A percentile compares a stretch with the other conserved stretches of the same genome.
Evolutionary conservation across 1,139 yeast genomes (phyloP).

Genomic region (Diutina ranongensis): DNA sequence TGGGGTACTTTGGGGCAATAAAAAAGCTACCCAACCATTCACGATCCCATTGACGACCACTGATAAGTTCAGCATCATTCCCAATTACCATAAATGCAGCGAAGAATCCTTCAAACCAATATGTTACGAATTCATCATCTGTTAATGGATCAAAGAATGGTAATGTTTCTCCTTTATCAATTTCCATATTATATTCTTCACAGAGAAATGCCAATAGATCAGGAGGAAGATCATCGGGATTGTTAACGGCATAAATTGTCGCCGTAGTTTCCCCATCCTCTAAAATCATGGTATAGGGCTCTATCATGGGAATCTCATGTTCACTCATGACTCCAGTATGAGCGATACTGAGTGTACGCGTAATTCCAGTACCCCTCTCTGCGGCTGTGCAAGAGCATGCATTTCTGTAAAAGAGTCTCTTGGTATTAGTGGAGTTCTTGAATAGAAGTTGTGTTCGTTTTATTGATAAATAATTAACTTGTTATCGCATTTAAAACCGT

Average conservation of each 20-base stretch:
- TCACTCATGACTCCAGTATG: background rate
- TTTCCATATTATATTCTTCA: slow-evolving; percentile 90
- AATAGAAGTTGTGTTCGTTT: too few species aligned
- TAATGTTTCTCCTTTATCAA: slow-evolving; percentile 78
- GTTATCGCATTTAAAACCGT: too few species aligned
- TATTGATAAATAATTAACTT: too few species aligned
- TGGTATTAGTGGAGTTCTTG: too few species aligned
- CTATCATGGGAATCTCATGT: background rate
- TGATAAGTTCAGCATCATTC: slow-evolving; percentile 47
- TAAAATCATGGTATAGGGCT: slow-evolving; percentile 53
- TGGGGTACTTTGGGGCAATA: slow-evolving; percentile 84
- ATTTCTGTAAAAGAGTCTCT: too few species aligned
- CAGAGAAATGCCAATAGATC: slow-evolving; percentile 71
- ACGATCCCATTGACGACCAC: slow-evolving; percentile 72
- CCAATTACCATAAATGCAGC: slow-evolving; percentile 84
- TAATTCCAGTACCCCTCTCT: background rate
- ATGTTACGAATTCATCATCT: slow-evolving; percentile 60
- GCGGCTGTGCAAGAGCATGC: too few species aligned
- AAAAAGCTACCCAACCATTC: slow-evolving; percentile 80
- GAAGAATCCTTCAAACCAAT: slow-evolving; percentile 74
- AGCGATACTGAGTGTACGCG: background rate
- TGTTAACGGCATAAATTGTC: slow-evolving; percentile 76
- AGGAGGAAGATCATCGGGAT: slow-evolving; percentile 54
- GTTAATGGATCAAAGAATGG: slow-evolving; percentile 74
- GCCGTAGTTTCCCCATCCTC: slow-evolving; percentile 90